phyloP scores from a whole-genome alignment of 2,329 filamentous ascomycete species.

The Alternaria hordeiaustralica region DNA sequence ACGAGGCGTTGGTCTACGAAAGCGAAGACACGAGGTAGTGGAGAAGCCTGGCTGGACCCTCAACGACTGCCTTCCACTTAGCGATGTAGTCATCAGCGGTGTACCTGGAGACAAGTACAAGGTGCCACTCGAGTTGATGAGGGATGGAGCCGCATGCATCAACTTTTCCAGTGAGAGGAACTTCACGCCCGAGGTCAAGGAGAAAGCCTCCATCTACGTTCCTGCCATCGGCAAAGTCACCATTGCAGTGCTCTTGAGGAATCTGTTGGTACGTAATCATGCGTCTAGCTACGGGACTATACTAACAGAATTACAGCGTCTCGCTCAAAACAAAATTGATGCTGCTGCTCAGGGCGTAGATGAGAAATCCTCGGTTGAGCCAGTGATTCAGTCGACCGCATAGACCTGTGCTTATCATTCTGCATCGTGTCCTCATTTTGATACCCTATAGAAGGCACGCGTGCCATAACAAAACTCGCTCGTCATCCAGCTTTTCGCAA shows the following conservation, averaged over 20 bases:
- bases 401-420: not conserved
- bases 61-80: slow-evolving; percentile 81
- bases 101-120: slow-evolving; percentile 90
- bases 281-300: not conserved
- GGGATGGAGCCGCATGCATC: slow-evolving; percentile 95
- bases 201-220: slow-evolving; percentile 96
- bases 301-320: slow-evolving; percentile 44
- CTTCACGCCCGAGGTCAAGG: slow-evolving; percentile 87
- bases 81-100: slow-evolving; percentile 93
- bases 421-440: slow-evolving; percentile 11
- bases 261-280: slow-evolving; percentile 73
- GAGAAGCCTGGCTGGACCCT: slow-evolving; percentile 82
- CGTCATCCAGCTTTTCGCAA: not conserved
- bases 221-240: slow-evolving; percentile 98
- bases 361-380: slow-evolving; percentile 27
- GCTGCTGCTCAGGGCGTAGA: slow-evolving; percentile 33
- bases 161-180: slow-evolving; percentile 98
- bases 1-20: slow-evolving; percentile 83
- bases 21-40: slow-evolving; percentile 82
- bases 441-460: slow-evolving; percentile 38
- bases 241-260: slow-evolving; percentile 87
- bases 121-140: slow-evolving; percentile 80
- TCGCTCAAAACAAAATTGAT: slow-evolving; percentile 53
- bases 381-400: slow-evolving; percentile 15
- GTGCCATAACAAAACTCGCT: slow-evolving; percentile 18